Conservation (phyloP, 306 rosid species). For the Hippophae gyantsensis region DNA sequence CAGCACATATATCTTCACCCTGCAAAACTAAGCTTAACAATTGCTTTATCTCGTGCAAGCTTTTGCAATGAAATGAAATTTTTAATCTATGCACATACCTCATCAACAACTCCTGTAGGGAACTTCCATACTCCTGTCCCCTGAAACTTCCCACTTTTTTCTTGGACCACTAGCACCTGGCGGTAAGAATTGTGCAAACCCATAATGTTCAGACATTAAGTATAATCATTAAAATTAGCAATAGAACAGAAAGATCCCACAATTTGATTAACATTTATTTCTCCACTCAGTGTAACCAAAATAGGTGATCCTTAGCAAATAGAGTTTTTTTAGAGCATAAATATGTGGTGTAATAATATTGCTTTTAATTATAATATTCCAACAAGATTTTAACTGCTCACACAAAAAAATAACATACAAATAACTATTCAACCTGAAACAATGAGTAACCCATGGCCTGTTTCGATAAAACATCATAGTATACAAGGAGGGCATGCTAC, state of each 20-base stretch:
- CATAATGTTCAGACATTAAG: neutral
- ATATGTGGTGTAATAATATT: too few relatives aligned
- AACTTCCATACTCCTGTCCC: constrained; percentile 69
- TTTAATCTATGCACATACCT: constrained; percentile 33
- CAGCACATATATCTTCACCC: constrained; percentile 75
- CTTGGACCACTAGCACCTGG: constrained; percentile 80
- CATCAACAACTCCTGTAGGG: constrained; percentile 79
- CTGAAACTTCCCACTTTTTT: constrained; percentile 50
- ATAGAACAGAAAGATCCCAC: too few relatives aligned
- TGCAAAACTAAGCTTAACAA: constrained; percentile 16
- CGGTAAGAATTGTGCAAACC: constrained; percentile 3
- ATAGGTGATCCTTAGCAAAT: too few relatives aligned
- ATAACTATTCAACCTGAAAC: too few relatives aligned
- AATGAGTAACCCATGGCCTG: too few relatives aligned
- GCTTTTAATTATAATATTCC: too few relatives aligned
- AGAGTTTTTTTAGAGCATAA: too few relatives aligned
- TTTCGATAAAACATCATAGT: too few relatives aligned
- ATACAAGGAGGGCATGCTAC: neutral
- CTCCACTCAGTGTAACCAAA: too few relatives aligned
- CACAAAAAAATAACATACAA: too few relatives aligned
- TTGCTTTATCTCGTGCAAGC: constrained; percentile 6
- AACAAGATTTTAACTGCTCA: too few relatives aligned
- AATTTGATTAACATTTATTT: too few relatives aligned
- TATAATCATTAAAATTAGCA: neutral
- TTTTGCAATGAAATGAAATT: constrained; percentile 2